Percentiles rank a stretch among this genome's conserved stretches.
Evolutionary conservation across 108 stramenopile genomes (phyloP).

Genomic region (Cyclotella sp.): DNA sequence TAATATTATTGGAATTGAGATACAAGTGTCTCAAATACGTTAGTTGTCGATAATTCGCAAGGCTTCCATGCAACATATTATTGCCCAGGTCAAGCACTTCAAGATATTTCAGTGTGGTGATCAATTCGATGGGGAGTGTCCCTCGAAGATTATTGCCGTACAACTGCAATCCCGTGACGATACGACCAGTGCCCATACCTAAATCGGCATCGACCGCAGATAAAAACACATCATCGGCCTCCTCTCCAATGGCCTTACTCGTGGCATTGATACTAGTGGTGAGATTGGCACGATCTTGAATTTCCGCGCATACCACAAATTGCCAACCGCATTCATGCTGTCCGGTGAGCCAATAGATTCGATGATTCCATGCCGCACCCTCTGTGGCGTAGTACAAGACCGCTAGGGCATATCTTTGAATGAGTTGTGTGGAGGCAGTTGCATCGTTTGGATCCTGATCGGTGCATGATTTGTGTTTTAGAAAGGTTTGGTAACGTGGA

Average conservation of each 20-base stretch:
- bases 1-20: slow-evolving; percentile 17
- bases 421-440: slow-evolving; percentile 38
- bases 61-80: slow-evolving; percentile 10
- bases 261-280: not conserved
- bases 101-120: slow-evolving; percentile 11
- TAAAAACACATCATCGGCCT: slow-evolving; percentile 16
- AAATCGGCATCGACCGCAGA: slow-evolving; percentile 14
- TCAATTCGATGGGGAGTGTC: slow-evolving; percentile 13
- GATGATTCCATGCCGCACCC: slow-evolving; percentile 51
- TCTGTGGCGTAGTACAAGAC: slow-evolving; percentile 63
- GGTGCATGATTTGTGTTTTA: not conserved
- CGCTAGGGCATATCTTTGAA: slow-evolving; percentile 61
- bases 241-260: not conserved
- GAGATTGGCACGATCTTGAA: slow-evolving; percentile 8
- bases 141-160: slow-evolving; percentile 19
- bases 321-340: slow-evolving; percentile 73
- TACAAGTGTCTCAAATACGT: slow-evolving; percentile 16
- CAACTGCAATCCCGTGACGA: slow-evolving; percentile 21
- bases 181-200: slow-evolving; percentile 16
- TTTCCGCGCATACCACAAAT: slow-evolving; percentile 55
- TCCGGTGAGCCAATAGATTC: slow-evolving; percentile 60
- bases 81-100: slow-evolving; percentile 26
- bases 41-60: not conserved
- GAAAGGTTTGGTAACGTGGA: not conserved
- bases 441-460: slow-evolving; percentile 34